Evolutionary conservation across 148 eudicot genomes (phyloP), one percentile per base, ranked within the genome.

Genomic region (Amaranthus cruentus): DNA sequence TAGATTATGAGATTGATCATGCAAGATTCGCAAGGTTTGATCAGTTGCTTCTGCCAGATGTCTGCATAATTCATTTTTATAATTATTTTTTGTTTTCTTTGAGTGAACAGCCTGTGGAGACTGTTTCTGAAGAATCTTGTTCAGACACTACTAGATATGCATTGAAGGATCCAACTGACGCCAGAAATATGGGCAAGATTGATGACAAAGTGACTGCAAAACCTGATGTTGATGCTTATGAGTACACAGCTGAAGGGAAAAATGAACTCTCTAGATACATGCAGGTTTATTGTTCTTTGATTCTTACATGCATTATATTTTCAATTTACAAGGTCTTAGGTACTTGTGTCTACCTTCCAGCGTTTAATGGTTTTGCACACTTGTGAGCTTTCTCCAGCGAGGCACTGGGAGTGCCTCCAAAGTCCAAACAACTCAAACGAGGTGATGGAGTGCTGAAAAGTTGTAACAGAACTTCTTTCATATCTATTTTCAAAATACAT

Each of bases 101-200:
- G 47, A 15, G 68, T 66, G 56, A 74, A 67, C 79, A 81, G 79
- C 70, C 53, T 66, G 65, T 49, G 5, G 66, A 54, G 52, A 57
- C 74, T 53, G 51, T 75, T 50, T 66, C 75, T 60, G 75, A 78
- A 74, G 82, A 84, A 73, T 75, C 78, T 75, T 75, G 66, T 66
- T 78, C 82, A 46, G 80, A 78, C 71, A 75, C 81, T 72, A 53
- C 73, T 21, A 59, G 62, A 70, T 75, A 75, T 71, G 52, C 48
- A 11, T 21, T 48, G 7, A 66, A 78, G 60, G 78, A 73, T 28
- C 42, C 76, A 12, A 58, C 46, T 52, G 69, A 81, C 51, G 75
- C 9, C 9, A 71, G 52, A 52, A 55, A 66, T 64, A 11, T 28
- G 58, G 65, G 68, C 71, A 71, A 75, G 47, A 55, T 55, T 70